Conservation (phyloP, 2,329 filamentous ascomycete genomes). For the Ilyonectria sp. region DNA sequence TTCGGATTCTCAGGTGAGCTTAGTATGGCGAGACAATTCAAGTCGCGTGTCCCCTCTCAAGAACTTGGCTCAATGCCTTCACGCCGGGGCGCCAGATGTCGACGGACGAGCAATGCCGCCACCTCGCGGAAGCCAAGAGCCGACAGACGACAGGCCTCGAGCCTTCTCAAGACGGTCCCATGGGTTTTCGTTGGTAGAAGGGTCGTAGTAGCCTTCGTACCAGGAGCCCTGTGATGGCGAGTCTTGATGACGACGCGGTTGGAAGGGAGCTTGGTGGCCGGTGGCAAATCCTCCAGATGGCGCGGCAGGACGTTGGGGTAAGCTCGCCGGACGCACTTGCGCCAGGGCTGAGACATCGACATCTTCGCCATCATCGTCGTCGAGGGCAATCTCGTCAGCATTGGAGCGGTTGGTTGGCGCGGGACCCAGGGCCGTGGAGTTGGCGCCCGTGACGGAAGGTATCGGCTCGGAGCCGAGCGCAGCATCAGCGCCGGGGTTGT, state of each 20-base stretch:
- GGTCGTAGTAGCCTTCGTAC: constrained; percentile 79
- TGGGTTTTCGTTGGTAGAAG: constrained; percentile 79
- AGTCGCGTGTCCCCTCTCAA: background rate
- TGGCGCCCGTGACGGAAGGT: constrained; percentile 52
- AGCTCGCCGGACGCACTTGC: constrained; percentile 52
- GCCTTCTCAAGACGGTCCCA: constrained; percentile 73
- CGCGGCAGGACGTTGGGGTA: constrained; percentile 52
- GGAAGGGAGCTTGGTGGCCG: constrained; percentile 15
- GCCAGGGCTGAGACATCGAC: constrained; percentile 33
- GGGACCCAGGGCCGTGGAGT: constrained; percentile 55
- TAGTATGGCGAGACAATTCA: background rate
- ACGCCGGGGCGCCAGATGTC: constrained; percentile 26
- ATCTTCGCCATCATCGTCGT: constrained; percentile 58
- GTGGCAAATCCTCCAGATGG: constrained; percentile 20
- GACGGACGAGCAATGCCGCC: constrained; percentile 16
- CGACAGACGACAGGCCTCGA: constrained; percentile 59
- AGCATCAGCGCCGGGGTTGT: constrained; percentile 70
- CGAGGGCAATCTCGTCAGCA: constrained; percentile 63
- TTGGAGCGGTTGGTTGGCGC: constrained; percentile 50
- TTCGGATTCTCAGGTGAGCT: background rate
- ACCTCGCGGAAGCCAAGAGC: constrained; percentile 59
- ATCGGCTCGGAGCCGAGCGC: constrained; percentile 47
- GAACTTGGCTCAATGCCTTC: constrained; percentile 21
- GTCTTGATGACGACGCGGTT: constrained; percentile 34
- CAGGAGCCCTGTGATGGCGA: constrained; percentile 58